These are phyloP conservation scores for Posidonia australis DNA, from an alignment of 106 monocot genomes.

Conservation along the genomic window DNA sequence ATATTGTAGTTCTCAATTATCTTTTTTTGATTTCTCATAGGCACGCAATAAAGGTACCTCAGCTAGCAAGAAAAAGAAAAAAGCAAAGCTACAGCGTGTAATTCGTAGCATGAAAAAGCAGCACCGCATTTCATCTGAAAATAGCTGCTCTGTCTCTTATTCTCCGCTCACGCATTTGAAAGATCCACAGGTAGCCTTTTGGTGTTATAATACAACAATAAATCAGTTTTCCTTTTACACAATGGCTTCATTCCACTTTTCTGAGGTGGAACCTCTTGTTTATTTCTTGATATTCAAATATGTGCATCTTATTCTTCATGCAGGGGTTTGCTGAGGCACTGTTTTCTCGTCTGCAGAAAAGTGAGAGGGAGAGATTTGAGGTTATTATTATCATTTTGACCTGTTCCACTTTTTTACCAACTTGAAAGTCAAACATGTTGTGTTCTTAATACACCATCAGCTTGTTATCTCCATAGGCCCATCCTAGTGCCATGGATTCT, in stretches of 20 bases:
- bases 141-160: constrained; percentile 50
- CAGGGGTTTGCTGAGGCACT: constrained; percentile 89
- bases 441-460: neutral
- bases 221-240: too few species aligned
- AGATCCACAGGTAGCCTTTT: constrained; percentile 69
- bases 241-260: too few species aligned
- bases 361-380: constrained; percentile 81
- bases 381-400: constrained; percentile 16
- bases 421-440: neutral
- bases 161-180: constrained; percentile 85
- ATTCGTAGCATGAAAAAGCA: constrained; percentile 82
- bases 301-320: constrained; percentile 7
- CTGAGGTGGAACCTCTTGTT: neutral
- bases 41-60: constrained; percentile 77
- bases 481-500: neutral
- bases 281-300: neutral
- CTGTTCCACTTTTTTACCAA: neutral
- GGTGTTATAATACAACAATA: too few species aligned
- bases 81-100: constrained; percentile 88
- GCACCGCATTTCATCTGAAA: constrained; percentile 48
- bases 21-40: constrained; percentile 27
- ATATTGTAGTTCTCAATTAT: neutral
- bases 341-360: constrained; percentile 79
- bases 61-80: constrained; percentile 97
- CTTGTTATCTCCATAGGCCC: too few species aligned